These are phyloP conservation scores for Cystobasidiopsis lactophilus DNA, from an alignment of 768 basidiomycete genomes.

Conservation along the genomic window DNA sequence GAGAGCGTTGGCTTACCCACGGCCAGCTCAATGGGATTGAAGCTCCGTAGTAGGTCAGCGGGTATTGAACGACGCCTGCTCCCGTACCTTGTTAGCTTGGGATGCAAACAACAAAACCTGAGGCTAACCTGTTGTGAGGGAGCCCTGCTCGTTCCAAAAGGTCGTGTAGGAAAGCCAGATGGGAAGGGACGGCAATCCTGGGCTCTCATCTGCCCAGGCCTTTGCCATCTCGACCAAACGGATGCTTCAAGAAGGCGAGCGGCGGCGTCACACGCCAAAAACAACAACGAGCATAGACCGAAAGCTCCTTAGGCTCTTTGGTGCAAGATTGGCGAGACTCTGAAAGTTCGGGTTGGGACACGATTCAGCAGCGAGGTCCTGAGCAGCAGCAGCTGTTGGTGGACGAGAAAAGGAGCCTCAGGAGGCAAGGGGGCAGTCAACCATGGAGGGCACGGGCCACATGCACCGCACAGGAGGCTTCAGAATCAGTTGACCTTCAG, in stretches of 20 bases:
- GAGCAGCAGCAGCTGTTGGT: too few relatives aligned
- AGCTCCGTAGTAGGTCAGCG: background rate
- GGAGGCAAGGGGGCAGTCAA: too few relatives aligned
- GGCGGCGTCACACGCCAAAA: background rate
- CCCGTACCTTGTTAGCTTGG: background rate
- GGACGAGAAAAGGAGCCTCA: too few relatives aligned
- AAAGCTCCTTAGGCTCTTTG: background rate
- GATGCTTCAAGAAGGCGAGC: background rate
- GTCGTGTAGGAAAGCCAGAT: background rate
- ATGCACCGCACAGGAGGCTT: too few relatives aligned
- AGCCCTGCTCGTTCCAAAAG: background rate
- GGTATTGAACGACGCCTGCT: background rate
- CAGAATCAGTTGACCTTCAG: background rate
- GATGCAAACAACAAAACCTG: background rate
- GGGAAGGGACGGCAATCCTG: background rate
- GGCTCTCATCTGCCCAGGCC: background rate
- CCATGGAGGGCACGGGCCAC: too few relatives aligned
- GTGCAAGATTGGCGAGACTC: too few relatives aligned
- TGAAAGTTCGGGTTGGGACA: too few relatives aligned
- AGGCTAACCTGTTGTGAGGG: background rate
- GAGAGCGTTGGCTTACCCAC: too few relatives aligned
- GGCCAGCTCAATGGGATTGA: background rate
- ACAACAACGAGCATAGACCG: background rate
- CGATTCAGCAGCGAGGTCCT: too few relatives aligned
- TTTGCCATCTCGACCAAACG: background rate